Evolutionary conservation across 805 yeast genomes (phyloP).

Genomic region (Barnettozyma sucrosica): DNA sequence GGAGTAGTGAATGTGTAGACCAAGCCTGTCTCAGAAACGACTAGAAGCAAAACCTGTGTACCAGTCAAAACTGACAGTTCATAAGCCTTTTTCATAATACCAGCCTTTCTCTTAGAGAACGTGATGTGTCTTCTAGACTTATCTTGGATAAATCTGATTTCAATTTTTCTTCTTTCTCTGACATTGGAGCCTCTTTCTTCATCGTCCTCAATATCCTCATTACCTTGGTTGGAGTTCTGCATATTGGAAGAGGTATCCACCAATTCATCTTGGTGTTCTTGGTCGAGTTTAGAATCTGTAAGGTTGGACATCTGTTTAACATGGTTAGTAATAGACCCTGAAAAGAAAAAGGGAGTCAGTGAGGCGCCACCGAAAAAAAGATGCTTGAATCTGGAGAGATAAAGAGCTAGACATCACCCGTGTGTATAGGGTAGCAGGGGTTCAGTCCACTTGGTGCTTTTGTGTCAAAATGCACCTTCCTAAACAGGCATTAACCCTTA

Average conservation of each 20-base stretch:
- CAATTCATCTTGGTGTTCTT: slow-evolving; percentile 21
- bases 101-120: slow-evolving; percentile 96
- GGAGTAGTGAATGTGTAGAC: slow-evolving; percentile 99
- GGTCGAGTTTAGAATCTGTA: slow-evolving; percentile 16
- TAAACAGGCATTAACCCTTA: slow-evolving; percentile 8
- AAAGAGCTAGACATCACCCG: neutral
- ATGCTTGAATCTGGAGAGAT: neutral
- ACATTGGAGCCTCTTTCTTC: slow-evolving; percentile 41
- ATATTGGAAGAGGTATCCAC: slow-evolving; percentile 12
- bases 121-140: slow-evolving; percentile 97
- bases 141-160: slow-evolving; percentile 94
- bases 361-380: neutral
- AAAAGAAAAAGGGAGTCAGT: neutral
- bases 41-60: slow-evolving; percentile 90
- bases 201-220: slow-evolving; percentile 36
- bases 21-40: slow-evolving; percentile 96
- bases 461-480: slow-evolving; percentile 1
- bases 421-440: neutral
- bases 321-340: neutral
- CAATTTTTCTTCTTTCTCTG: slow-evolving; percentile 82
- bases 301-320: neutral
- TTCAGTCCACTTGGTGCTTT: neutral
- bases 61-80: slow-evolving; percentile 95
- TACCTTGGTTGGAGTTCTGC: slow-evolving; percentile 10
- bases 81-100: slow-evolving; percentile 99